Evolutionary conservation across 805 yeast genomes (phyloP).

Genomic region (Cyberlindnera meyerae): DNA sequence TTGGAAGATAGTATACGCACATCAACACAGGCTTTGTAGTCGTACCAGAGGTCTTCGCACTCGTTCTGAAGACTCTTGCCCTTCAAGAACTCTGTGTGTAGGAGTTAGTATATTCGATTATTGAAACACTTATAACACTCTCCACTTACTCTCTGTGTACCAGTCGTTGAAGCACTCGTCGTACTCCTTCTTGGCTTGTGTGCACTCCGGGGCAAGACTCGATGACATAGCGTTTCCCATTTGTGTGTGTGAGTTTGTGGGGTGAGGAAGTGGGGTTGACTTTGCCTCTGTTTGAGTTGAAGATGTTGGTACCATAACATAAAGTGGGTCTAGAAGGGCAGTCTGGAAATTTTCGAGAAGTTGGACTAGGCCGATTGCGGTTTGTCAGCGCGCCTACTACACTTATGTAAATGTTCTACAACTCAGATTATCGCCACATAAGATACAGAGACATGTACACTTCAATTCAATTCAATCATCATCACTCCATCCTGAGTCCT

Average conservation of each 20-base stretch:
- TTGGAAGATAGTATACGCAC: constrained; percentile 24
- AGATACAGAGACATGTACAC: too few relatives aligned
- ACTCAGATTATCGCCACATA: too few relatives aligned
- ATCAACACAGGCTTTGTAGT: constrained; percentile 84
- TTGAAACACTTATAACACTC: too few relatives aligned
- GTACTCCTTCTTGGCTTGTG: constrained; percentile 75
- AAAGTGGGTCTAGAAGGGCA: too few relatives aligned
- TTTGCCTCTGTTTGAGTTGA: too few relatives aligned
- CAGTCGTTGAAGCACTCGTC: constrained; percentile 92
- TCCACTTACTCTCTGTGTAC: constrained; percentile 70
- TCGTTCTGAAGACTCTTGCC: constrained; percentile 63
- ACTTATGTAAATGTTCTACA: too few relatives aligned
- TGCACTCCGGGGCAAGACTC: constrained; percentile 96
- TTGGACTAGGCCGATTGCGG: too few relatives aligned
- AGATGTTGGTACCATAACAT: too few relatives aligned
- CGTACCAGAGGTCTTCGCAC: constrained; percentile 85
- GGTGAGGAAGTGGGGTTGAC: too few relatives aligned
- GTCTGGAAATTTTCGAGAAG: too few relatives aligned
- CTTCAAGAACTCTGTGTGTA: constrained; percentile 46
- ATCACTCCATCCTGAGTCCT: constrained; percentile 21
- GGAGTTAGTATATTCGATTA: neutral
- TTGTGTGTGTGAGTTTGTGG: neutral
- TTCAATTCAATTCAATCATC: too few relatives aligned
- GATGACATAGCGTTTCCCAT: constrained; percentile 78
- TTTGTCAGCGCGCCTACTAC: too few relatives aligned